Evolutionary conservation across 257 asterid genomes (phyloP).

Genomic region (Capsicum pubescens): DNA sequence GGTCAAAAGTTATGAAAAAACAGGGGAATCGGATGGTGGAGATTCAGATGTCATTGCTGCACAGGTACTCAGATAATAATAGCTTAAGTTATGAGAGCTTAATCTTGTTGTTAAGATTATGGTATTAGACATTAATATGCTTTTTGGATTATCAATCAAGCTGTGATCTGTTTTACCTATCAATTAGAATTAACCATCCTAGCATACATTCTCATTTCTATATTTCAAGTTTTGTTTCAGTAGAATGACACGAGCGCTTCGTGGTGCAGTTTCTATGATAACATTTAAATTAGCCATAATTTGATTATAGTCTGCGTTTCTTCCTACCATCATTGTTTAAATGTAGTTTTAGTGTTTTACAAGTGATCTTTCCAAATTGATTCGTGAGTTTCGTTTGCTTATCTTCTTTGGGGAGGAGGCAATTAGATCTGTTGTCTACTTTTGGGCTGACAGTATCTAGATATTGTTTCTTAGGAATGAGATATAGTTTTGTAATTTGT

Average conservation of each 20-base stretch:
- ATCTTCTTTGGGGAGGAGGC: background rate
- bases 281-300: background rate
- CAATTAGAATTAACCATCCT: background rate
- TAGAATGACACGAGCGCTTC: background rate
- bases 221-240: background rate
- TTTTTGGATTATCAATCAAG: background rate
- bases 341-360: background rate
- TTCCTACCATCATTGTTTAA: background rate
- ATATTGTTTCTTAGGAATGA: no score
- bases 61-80: conserved; percentile 53
- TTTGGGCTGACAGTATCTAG: background rate
- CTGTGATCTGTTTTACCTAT: background rate
- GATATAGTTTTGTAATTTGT: no score
- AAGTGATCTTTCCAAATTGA: background rate
- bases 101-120: background rate
- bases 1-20: conserved; percentile 58
- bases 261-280: background rate
- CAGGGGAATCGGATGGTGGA: conserved; percentile 58
- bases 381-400: background rate
- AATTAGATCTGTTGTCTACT: background rate
- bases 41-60: conserved; percentile 62
- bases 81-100: background rate
- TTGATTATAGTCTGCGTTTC: background rate
- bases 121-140: background rate
- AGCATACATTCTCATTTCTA: background rate